Conservation (phyloP, 1,284 basidiomycete species). For the Ustilago esculenta region DNA sequence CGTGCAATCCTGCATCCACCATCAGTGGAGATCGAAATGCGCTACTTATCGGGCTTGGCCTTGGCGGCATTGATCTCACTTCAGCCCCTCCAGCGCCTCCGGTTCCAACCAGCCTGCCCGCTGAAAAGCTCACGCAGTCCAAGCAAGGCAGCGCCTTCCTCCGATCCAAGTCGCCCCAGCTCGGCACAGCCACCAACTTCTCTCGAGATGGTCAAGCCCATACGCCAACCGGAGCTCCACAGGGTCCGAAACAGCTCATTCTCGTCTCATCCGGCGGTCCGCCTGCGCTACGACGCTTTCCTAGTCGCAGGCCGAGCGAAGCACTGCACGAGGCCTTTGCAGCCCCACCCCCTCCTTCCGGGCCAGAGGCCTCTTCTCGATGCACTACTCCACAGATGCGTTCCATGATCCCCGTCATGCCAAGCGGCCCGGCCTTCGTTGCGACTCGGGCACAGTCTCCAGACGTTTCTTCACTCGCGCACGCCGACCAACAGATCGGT, state of each 20-base stretch:
- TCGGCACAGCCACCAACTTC: not conserved
- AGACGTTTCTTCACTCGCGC: constrained; percentile 1
- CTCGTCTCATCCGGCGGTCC: constrained; percentile 36
- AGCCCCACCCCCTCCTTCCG: constrained; percentile 1
- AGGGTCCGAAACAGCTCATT: constrained; percentile 36
- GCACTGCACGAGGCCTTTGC: constrained; percentile 13
- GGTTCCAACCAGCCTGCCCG: not conserved
- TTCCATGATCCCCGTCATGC: constrained; percentile 39
- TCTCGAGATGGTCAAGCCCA: constrained; percentile 4
- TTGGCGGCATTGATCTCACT: constrained; percentile 18
- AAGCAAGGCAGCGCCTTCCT: constrained; percentile 1
- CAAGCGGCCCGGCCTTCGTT: constrained; percentile 36
- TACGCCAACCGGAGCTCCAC: not conserved
- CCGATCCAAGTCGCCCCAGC: constrained; percentile 18
- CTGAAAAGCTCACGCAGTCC: constrained; percentile 11
- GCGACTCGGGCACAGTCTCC: constrained; percentile 15
- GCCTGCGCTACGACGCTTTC: constrained; percentile 24
- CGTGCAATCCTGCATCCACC: constrained; percentile 13
- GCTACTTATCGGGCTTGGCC: constrained; percentile 32
- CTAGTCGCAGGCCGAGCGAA: constrained; percentile 29
- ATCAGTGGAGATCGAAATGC: constrained; percentile 24
- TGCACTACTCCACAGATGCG: constrained; percentile 35
- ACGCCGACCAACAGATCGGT: constrained; percentile 1
- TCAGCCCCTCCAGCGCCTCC: constrained; percentile 1
- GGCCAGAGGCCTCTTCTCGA: constrained; percentile 17